Percentiles rank a stretch among this genome's conserved stretches.
These are phyloP conservation scores for Spergularia bocconei DNA, from an alignment of 148 eudicot genomes.

Conservation along the genomic window DNA sequence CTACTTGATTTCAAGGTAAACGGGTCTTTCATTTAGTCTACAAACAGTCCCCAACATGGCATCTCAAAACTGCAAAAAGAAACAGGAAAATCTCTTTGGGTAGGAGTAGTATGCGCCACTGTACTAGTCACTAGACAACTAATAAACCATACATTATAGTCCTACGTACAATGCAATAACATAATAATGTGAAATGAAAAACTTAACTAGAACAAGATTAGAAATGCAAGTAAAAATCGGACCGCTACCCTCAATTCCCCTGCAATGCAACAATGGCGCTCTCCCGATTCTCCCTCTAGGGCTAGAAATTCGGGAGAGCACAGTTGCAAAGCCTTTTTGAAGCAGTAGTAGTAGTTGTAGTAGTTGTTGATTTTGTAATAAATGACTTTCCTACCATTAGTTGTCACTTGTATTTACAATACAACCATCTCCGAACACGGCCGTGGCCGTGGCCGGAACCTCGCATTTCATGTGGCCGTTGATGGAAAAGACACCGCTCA, in stretches of 20 bases:
- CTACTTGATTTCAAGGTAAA: too few relatives aligned
- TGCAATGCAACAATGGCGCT: slow-evolving; percentile 69
- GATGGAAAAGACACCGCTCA: not conserved
- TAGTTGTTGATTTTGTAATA: not conserved
- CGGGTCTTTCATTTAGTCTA: too few relatives aligned
- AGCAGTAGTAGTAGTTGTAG: slow-evolving; percentile 27
- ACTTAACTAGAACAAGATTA: not conserved
- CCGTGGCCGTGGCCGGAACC: slow-evolving; percentile 11
- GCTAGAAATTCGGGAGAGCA: slow-evolving; percentile 64
- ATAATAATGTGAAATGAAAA: not conserved
- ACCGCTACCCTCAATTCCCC: slow-evolving; percentile 99
- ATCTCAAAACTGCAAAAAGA: too few relatives aligned
- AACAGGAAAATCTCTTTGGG: too few relatives aligned
- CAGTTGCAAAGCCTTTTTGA: slow-evolving; percentile 59
- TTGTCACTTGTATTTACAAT: slow-evolving; percentile 19
- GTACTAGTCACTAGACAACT: too few relatives aligned
- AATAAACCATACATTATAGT: not conserved
- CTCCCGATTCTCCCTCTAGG: slow-evolving; percentile 52
- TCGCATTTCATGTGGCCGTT: not conserved
- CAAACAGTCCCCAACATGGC: too few relatives aligned
- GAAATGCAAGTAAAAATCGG: slow-evolving; percentile 50
- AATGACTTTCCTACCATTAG: not conserved
- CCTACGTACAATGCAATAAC: not conserved
- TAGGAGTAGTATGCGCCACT: too few relatives aligned
- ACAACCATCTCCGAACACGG: slow-evolving; percentile 18